Percentiles rank a stretch among this genome's conserved stretches.
Evolutionary conservation across 495 filamentous ascomycete genomes (phyloP).

Genomic region (Pseudevernia furfuracea): DNA sequence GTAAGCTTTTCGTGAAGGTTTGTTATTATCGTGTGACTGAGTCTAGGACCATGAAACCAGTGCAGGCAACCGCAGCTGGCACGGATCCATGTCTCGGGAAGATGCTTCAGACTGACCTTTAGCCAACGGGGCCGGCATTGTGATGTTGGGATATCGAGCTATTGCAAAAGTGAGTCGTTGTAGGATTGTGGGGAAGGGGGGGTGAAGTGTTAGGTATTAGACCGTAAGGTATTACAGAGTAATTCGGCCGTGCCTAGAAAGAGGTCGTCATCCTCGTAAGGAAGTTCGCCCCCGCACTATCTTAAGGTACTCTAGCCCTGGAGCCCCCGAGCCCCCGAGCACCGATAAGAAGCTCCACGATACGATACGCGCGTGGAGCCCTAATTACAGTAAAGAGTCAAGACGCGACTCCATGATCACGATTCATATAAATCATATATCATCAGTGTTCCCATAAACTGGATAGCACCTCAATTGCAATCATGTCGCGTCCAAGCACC

Average conservation of each 20-base stretch:
- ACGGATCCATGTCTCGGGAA: not conserved
- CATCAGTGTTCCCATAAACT: not conserved
- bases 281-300: no score
- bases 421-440: no score
- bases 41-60: not conserved
- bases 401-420: no score
- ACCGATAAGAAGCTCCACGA: not conserved
- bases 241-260: not conserved
- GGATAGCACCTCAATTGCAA: not conserved
- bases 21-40: not conserved
- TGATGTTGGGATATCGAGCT: no score
- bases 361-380: no score
- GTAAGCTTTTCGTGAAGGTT: slow-evolving; percentile 13
- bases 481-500: slow-evolving; percentile 46
- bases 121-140: slow-evolving; percentile 47
- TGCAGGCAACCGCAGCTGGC: slow-evolving; percentile 6
- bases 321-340: no score
- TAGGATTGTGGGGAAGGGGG: no score
- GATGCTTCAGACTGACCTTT: slow-evolving; percentile 38
- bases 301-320: no score
- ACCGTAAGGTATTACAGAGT: not conserved
- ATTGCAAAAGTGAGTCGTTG: no score
- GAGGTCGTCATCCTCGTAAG: not conserved
- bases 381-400: no score
- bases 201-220: not conserved